phyloP scores from a whole-genome alignment of 805 yeast genomes.

The Zygotorulaspora danielsina region DNA sequence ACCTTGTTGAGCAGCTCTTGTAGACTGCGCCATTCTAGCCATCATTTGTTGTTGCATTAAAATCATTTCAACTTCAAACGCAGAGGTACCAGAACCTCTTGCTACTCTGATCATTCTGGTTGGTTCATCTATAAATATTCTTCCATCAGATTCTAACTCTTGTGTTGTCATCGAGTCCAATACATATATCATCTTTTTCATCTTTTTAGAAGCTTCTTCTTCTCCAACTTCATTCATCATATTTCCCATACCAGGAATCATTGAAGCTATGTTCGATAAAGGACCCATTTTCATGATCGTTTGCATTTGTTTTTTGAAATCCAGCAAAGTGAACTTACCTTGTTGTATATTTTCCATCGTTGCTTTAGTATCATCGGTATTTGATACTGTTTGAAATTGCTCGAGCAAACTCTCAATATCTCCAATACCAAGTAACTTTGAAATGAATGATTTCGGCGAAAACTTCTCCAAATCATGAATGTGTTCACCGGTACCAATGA shows the following conservation, averaged over 20 bases:
- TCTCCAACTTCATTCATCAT: slow-evolving; percentile 86
- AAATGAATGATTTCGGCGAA: slow-evolving; percentile 82
- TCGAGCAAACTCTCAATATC: slow-evolving; percentile 92
- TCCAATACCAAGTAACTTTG: slow-evolving; percentile 92
- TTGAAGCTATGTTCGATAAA: slow-evolving; percentile 82
- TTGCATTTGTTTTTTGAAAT: slow-evolving; percentile 91
- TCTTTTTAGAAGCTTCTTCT: slow-evolving; percentile 78
- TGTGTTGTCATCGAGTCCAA: slow-evolving; percentile 94
- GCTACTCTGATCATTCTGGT: slow-evolving; percentile 86
- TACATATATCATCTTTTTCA: slow-evolving; percentile 84
- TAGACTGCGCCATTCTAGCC: slow-evolving; percentile 85
- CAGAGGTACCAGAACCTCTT: slow-evolving; percentile 89
- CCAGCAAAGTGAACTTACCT: slow-evolving; percentile 88
- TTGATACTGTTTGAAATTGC: slow-evolving; percentile 68
- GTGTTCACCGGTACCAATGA: slow-evolving; percentile 98
- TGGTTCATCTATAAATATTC: slow-evolving; percentile 73
- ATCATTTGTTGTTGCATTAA: slow-evolving; percentile 89
- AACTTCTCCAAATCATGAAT: slow-evolving; percentile 88
- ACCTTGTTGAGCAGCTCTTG: slow-evolving; percentile 40
- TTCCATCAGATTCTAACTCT: slow-evolving; percentile 88
- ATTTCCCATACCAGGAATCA: slow-evolving; percentile 91
- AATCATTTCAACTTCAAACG: slow-evolving; percentile 88
- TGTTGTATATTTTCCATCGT: slow-evolving; percentile 89
- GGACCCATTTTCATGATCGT: slow-evolving; percentile 97
- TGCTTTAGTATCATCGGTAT: slow-evolving; percentile 84